These are phyloP conservation scores for Russula sp. DNA, from an alignment of 768 basidiomycete genomes.

Conservation along the genomic window DNA sequence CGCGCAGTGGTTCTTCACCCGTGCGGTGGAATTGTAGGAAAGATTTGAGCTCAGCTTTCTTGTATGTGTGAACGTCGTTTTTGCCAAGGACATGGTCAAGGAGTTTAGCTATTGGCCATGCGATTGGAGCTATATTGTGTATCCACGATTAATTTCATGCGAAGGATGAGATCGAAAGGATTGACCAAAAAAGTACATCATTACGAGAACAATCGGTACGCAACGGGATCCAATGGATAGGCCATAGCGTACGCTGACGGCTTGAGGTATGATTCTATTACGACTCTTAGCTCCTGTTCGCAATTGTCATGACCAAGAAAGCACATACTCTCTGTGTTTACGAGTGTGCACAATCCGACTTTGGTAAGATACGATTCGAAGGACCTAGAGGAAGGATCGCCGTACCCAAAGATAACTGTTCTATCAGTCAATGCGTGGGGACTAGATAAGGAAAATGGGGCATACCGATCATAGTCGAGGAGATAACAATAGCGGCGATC, in stretches of 20 bases:
- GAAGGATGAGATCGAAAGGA: slow-evolving; percentile 13
- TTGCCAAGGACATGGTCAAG: slow-evolving; percentile 80
- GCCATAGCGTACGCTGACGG: slow-evolving; percentile 66
- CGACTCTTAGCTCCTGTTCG: background rate
- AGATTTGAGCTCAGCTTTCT: slow-evolving; percentile 63
- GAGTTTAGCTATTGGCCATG: slow-evolving; percentile 60
- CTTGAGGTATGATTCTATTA: slow-evolving; percentile 62
- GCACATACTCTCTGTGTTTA: slow-evolving; percentile 17
- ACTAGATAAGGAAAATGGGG: background rate
- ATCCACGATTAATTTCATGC: background rate
- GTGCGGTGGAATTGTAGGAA: slow-evolving; percentile 73
- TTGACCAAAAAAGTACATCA: slow-evolving; percentile 52
- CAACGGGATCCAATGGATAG: slow-evolving; percentile 53
- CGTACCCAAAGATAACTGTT: slow-evolving; percentile 79
- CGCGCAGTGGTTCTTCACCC: slow-evolving; percentile 72
- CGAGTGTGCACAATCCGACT: background rate
- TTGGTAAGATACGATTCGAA: background rate
- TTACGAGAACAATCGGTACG: slow-evolving; percentile 47
- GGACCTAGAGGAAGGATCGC: slow-evolving; percentile 17
- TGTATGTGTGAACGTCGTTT: slow-evolving; percentile 71
- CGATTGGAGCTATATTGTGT: slow-evolving; percentile 46
- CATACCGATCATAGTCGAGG: slow-evolving; percentile 69
- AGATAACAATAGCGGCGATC: slow-evolving; percentile 71
- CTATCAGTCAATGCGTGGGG: slow-evolving; percentile 8
- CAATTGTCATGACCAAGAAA: background rate